Evolutionary conservation across 1,139 yeast species (phyloP).

Genomic region (Diutina mesorugosa): DNA sequence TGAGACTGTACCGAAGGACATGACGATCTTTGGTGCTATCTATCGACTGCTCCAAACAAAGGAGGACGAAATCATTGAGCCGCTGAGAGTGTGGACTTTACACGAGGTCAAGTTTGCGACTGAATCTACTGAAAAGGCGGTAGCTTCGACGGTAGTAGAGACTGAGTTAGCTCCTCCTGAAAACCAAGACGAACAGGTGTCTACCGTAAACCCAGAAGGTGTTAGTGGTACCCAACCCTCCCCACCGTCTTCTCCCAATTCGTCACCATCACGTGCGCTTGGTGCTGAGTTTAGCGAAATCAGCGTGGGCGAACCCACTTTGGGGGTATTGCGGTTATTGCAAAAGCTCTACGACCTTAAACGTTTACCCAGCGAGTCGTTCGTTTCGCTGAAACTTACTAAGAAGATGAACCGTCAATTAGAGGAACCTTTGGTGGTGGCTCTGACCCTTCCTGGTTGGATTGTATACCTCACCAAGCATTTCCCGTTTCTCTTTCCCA

Average conservation of each 20-base stretch:
- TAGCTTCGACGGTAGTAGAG: not conserved
- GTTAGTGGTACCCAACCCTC: not conserved
- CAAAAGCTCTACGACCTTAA: conserved; percentile 15
- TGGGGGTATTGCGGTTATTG: not conserved
- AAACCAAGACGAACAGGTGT: not conserved
- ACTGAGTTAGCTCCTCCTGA: not conserved
- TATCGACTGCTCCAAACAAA: conserved; percentile 37
- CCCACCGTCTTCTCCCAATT: not conserved
- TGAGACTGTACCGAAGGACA: conserved; percentile 49
- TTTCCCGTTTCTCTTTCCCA: conserved; percentile 75
- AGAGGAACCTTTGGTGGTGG: conserved; percentile 82
- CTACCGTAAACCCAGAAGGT: not conserved
- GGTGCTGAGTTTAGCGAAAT: not conserved
- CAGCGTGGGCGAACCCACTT: not conserved
- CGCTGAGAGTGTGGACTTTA: not conserved
- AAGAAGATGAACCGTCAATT: conserved; percentile 80
- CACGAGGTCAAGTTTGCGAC: not conserved
- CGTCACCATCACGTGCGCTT: not conserved
- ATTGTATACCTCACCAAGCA: conserved; percentile 55
- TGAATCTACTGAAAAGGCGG: not conserved
- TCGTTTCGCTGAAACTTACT: conserved; percentile 70
- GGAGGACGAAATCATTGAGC: conserved; percentile 21
- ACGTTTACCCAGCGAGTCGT: conserved; percentile 19
- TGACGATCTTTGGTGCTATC: conserved; percentile 74
- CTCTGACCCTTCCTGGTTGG: conserved; percentile 84